phyloP scores from a whole-genome alignment of 2,329 filamentous ascomycete genomes.

The Fusarium tjaetaba region DNA sequence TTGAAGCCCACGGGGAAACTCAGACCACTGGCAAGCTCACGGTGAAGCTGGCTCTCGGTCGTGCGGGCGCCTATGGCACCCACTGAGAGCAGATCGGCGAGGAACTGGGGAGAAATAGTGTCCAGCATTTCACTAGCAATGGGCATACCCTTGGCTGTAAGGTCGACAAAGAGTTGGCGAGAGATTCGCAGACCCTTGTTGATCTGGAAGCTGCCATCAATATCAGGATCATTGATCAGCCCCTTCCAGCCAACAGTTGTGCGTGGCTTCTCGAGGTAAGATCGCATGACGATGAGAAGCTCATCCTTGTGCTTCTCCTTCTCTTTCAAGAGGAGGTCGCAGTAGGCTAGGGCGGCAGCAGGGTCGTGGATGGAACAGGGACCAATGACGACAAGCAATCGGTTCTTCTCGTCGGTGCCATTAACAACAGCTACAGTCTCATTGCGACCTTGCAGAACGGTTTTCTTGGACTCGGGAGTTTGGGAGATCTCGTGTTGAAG shows the following conservation, averaged over 20 bases:
- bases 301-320: constrained; percentile 91
- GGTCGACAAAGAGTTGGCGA: constrained; percentile 90
- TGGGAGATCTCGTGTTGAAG: constrained; percentile 91
- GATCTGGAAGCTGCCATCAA: constrained; percentile 98
- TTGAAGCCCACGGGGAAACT: constrained; percentile 99
- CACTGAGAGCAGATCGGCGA: constrained; percentile 89
- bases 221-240: constrained; percentile 97
- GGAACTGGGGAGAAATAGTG: constrained; percentile 96
- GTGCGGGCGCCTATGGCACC: constrained; percentile 96
- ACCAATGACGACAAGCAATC: constrained; percentile 81
- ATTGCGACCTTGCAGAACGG: constrained; percentile 69
- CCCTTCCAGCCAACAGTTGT: constrained; percentile 99
- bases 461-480: constrained; percentile 65
- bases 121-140: constrained; percentile 98
- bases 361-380: constrained; percentile 99
- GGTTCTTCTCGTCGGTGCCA: constrained; percentile 68
- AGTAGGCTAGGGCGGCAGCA: constrained; percentile 89
- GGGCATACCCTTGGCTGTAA: constrained; percentile 93
- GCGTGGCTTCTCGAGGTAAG: constrained; percentile 97
- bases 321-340: constrained; percentile 80
- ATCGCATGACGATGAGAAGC: constrained; percentile 94
- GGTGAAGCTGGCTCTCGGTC: constrained; percentile 94
- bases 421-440: constrained; percentile 76
- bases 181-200: constrained; percentile 93
- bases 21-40: constrained; percentile 91